phyloP scores from a whole-genome alignment of 306 rosid species.

The Quercus gilva region DNA sequence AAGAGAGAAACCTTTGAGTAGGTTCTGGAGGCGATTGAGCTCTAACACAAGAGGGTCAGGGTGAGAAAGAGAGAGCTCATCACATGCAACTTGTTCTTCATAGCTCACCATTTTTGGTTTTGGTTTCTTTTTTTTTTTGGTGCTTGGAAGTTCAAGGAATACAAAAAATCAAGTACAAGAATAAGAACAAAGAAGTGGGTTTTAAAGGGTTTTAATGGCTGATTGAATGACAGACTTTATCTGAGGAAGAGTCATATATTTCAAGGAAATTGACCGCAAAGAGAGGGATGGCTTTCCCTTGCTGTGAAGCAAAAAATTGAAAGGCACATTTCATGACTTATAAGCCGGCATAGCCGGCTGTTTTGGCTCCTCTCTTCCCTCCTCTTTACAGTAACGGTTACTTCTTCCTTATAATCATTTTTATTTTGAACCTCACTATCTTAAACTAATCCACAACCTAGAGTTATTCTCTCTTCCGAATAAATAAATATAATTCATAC shows the following conservation, averaged over 20 bases:
- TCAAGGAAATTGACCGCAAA: slow-evolving; percentile 64
- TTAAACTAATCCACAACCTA: not conserved
- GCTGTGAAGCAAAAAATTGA: slow-evolving; percentile 44
- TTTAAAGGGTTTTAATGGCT: not conserved
- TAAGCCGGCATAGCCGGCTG: slow-evolving; percentile 55
- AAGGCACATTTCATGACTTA: slow-evolving; percentile 15
- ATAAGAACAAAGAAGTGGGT: slow-evolving; percentile 17
- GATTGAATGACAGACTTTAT: slow-evolving; percentile 23
- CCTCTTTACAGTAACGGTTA: slow-evolving; percentile 41
- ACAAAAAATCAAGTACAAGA: slow-evolving; percentile 1
- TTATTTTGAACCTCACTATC: slow-evolving; percentile 3
- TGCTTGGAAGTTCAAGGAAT: slow-evolving; percentile 7
- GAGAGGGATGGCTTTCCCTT: slow-evolving; percentile 45
- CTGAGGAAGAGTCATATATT: slow-evolving; percentile 29
- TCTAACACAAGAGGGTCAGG: slow-evolving; percentile 61
- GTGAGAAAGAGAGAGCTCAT: slow-evolving; percentile 47
- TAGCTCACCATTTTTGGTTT: slow-evolving; percentile 43
- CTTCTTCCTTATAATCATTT: slow-evolving; percentile 2
- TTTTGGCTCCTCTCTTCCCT: slow-evolving; percentile 29
- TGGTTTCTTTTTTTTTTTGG: not conserved
- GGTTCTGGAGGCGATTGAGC: slow-evolving; percentile 70
- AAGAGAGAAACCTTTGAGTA: slow-evolving; percentile 55
- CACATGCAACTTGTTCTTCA: slow-evolving; percentile 49
- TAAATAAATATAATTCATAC: not conserved
- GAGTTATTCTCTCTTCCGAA: not conserved